Conservation (phyloP, 495 filamentous ascomycete species). For the Xylaria bambusicola region DNA sequence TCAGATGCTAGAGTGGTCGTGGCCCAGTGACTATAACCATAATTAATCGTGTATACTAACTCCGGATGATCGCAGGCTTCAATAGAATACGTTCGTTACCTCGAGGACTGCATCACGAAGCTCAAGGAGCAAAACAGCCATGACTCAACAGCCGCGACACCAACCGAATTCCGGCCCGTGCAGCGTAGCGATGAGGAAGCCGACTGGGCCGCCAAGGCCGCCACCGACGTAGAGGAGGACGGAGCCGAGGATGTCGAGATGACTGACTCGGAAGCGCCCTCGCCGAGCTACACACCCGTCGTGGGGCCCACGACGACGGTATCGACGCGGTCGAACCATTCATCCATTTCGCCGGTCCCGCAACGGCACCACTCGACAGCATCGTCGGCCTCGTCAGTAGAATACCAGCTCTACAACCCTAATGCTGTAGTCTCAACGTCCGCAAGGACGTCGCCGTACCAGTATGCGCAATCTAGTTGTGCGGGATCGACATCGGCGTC, state of each 20-base stretch:
- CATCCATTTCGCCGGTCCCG: constrained; percentile 53
- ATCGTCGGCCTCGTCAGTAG: constrained; percentile 42
- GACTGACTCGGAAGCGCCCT: constrained; percentile 40
- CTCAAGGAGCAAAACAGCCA: constrained; percentile 63
- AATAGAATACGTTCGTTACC: constrained; percentile 94
- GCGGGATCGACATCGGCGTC: constrained; percentile 36
- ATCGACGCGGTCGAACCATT: constrained; percentile 34
- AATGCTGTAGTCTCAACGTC: constrained; percentile 46
- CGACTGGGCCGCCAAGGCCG: not conserved
- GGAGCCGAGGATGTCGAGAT: constrained; percentile 50
- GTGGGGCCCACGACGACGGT: not conserved
- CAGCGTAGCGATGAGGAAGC: not conserved
- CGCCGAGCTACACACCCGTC: constrained; percentile 37
- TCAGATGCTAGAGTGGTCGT: not conserved
- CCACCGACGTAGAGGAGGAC: constrained; percentile 27
- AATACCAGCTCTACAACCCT: constrained; percentile 20
- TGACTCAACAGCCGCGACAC: not conserved
- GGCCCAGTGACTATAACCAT: not conserved
- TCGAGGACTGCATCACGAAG: constrained; percentile 84
- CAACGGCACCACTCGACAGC: constrained; percentile 47
- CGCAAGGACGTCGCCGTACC: constrained; percentile 28
- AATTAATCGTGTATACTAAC: constrained; percentile 2
- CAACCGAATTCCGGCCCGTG: constrained; percentile 1
- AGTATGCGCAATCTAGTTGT: constrained; percentile 17
- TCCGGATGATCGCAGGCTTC: constrained; percentile 62